Evolutionary conservation across 164 flowering plant species (phyloP), one percentile per base, ranked within the genome.

Genomic region (Kalanchoe fedtschenkoi): DNA sequence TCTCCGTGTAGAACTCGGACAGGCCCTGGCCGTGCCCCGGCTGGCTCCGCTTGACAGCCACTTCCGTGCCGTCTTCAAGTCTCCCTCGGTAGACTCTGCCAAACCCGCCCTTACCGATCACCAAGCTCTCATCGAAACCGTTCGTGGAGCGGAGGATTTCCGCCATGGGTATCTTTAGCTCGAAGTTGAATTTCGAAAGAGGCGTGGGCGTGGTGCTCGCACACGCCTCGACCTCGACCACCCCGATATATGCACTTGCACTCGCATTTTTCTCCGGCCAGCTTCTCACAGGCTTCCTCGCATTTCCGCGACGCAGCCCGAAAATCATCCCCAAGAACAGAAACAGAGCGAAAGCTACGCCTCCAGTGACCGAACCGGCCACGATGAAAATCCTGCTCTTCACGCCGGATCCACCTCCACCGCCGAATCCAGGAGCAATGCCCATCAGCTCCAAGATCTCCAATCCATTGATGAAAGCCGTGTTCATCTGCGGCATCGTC

Each of bases 381-480:
- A 68, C 44, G 10, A 68, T 17, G 19, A 28, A 15, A 30, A 70
- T 21, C 29, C 9, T 11, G 1, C 30, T 75, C 37, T 65, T 68
- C 22, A 16, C 3, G 0, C 41, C 34, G 16, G 39, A 16, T 7
- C 42, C 14, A n/a, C 34, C 32, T 3, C 11, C 34, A 28, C 1
- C 4, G 11, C 43, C 9, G 0, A 37, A 39, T 65, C 43, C 56
- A 8, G 66, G 13, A 21, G 54, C 65, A 8, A n/a, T n/a, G n/a
- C 38, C 54, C 10, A 67, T 61, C 3, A 81, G 35, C 66, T 75
- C 73, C 79, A 79, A 68, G 4, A 83, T 75, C 72, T 83, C 88
- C 34, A 83, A 17, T n/a, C 88, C 88, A 65, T 83, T 81, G 41
- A 83, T 34, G 46, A 70, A 70, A 9, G 76, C 79, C 34, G 16